Percentiles rank a stretch among this genome's conserved stretches.
phyloP scores from a whole-genome alignment of 169 alveolate species.

The Eimeria sp. region DNA sequence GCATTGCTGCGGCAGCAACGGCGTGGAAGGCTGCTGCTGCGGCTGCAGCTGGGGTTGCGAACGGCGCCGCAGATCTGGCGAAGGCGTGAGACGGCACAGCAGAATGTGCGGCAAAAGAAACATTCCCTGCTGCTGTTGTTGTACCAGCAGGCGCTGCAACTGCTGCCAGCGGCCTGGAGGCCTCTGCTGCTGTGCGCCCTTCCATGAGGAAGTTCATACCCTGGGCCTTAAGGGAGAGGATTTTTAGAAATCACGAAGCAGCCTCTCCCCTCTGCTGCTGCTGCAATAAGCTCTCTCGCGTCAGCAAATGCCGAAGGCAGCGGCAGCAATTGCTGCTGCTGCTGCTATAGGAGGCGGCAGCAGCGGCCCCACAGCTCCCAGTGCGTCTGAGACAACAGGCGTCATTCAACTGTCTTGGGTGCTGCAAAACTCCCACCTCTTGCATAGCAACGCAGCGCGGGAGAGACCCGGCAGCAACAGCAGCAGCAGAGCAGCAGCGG shows the following conservation, averaged over 20 bases:
- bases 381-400: not conserved
- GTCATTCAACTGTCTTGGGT: not conserved
- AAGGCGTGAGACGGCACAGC: slow-evolving; percentile 35
- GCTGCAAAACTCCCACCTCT: not conserved
- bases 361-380: slow-evolving; percentile 33
- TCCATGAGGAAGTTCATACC: slow-evolving; percentile 66
- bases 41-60: slow-evolving; percentile 56
- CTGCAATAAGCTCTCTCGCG: not conserved
- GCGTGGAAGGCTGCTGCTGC: slow-evolving; percentile 76
- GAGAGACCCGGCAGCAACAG: not conserved
- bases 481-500: slow-evolving; percentile 15
- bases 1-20: slow-evolving; percentile 71
- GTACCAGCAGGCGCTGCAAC: slow-evolving; percentile 52
- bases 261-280: not conserved
- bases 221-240: not conserved
- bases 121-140: slow-evolving; percentile 53
- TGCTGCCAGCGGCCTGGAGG: slow-evolving; percentile 67
- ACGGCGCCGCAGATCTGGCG: slow-evolving; percentile 5
- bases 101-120: slow-evolving; percentile 21
- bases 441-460: not conserved
- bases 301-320: not conserved
- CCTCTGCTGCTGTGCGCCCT: slow-evolving; percentile 60
- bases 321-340: slow-evolving; percentile 18
- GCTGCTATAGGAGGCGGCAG: not conserved
- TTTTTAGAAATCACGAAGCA: not conserved